Percentiles rank a stretch among this genome's conserved stretches.
phyloP scores from a whole-genome alignment of 2,329 filamentous ascomycete species.

The Pyrenochaeta sp. region DNA sequence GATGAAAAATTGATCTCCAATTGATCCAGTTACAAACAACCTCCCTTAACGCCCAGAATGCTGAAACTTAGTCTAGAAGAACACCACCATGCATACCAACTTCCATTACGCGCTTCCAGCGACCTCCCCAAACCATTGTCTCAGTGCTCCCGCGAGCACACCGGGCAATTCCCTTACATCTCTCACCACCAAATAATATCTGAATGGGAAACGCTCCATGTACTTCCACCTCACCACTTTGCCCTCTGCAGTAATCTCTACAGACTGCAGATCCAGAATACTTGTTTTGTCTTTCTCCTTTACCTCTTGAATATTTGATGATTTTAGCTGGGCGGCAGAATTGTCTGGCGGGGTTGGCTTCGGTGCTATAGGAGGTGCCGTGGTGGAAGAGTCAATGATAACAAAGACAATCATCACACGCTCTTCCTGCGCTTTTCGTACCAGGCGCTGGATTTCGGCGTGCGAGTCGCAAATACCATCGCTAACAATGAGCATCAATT shows the following conservation, averaged over 20 bases:
- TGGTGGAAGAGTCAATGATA: conserved; percentile 76
- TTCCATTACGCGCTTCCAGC: conserved; percentile 53
- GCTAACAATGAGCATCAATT: conserved; percentile 89
- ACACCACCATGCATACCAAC: background rate
- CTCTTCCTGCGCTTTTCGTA: conserved; percentile 89
- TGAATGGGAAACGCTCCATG: conserved; percentile 94
- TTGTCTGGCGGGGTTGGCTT: conserved; percentile 5
- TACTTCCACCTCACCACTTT: conserved; percentile 87
- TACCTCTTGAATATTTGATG: conserved; percentile 1
- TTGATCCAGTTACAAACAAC: no score
- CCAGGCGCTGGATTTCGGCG: conserved; percentile 79
- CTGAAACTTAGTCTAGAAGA: background rate
- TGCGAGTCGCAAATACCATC: conserved; percentile 95
- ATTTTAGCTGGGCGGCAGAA: conserved; percentile 11
- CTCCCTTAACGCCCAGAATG: background rate
- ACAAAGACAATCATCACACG: conserved; percentile 98
- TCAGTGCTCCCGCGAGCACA: conserved; percentile 84
- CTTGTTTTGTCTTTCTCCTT: conserved; percentile 65
- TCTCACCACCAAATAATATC: conserved; percentile 94
- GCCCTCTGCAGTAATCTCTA: conserved; percentile 76
- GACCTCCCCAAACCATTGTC: conserved; percentile 92
- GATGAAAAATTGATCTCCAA: no score
- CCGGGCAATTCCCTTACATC: conserved; percentile 90
- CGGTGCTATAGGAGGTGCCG: conserved; percentile 13
- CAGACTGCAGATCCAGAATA: conserved; percentile 89